These are phyloP conservation scores for Ehretia macrophylla DNA, from an alignment of 257 asterid genomes.

Conservation along the genomic window DNA sequence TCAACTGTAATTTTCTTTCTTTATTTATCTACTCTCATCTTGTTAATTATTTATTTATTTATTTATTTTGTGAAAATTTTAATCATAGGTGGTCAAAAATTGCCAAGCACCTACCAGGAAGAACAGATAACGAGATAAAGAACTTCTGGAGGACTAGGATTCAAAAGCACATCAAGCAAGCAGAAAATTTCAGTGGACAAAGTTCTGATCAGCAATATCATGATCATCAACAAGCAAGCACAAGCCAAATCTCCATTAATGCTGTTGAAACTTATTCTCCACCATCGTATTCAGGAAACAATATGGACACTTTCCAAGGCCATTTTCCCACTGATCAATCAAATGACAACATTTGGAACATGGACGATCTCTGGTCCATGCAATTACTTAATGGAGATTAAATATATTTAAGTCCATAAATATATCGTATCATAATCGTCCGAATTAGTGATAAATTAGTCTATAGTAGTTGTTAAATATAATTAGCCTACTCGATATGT, in stretches of 20 bases:
- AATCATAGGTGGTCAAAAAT: slow-evolving; percentile 85
- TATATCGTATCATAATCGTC: not conserved
- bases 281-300: slow-evolving; percentile 34
- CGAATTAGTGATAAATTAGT: not conserved
- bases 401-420: not conserved
- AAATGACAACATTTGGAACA: slow-evolving; percentile 66
- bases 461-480: not conserved
- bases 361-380: slow-evolving; percentile 92
- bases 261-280: slow-evolving; percentile 67
- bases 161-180: slow-evolving; percentile 74
- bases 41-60: not conserved
- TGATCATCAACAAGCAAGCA: slow-evolving; percentile 36
- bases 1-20: too few species aligned
- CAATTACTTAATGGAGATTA: slow-evolving; percentile 66
- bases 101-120: slow-evolving; percentile 85
- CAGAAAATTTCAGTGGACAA: slow-evolving; percentile 32
- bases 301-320: slow-evolving; percentile 36
- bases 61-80: not conserved
- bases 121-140: slow-evolving; percentile 92
- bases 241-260: slow-evolving; percentile 51
- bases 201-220: slow-evolving; percentile 14
- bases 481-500: too few species aligned
- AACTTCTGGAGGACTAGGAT: slow-evolving; percentile 93
- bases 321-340: slow-evolving; percentile 50
- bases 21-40: not conserved